Percentiles rank a stretch among this genome's conserved stretches.
Conservation (phyloP, 2,329 filamentous ascomycete genomes). For the Macrophomina phaseolina region DNA sequence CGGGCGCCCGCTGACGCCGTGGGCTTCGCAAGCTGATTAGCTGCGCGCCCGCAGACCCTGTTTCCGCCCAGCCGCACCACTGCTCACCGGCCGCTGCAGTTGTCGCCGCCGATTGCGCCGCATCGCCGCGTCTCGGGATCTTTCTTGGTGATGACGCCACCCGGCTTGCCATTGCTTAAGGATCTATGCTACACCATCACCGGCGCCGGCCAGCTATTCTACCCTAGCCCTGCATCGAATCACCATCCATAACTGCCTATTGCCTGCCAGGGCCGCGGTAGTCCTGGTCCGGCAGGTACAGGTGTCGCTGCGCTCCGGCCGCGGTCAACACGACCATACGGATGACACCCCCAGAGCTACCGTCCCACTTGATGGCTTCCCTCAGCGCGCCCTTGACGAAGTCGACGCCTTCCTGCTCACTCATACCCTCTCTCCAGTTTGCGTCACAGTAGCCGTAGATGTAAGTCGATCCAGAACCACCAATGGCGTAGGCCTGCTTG, state of each 20-base stretch:
- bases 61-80: background rate
- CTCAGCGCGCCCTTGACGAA: conserved; percentile 91
- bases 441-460: conserved; percentile 99
- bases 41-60: background rate
- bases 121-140: background rate
- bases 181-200: conserved; percentile 21
- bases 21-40: background rate
- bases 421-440: conserved; percentile 95
- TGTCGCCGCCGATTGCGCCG: conserved; percentile 10
- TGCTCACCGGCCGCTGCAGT: conserved; percentile 28
- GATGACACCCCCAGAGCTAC: conserved; percentile 97
- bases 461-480: conserved; percentile 96
- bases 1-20: background rate
- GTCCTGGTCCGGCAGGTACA: conserved; percentile 87
- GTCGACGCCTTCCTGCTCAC: conserved; percentile 83
- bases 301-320: conserved; percentile 86
- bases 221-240: conserved; percentile 5
- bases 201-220: conserved; percentile 19
- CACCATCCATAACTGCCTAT: conserved; percentile 36
- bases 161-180: conserved; percentile 23
- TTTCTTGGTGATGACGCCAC: conserved; percentile 20
- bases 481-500: conserved; percentile 95
- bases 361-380: conserved; percentile 99
- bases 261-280: conserved; percentile 74
- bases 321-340: conserved; percentile 95